Base-by-base conservation (phyloP, 163 green algal species). In the Chlorella variabilis region DNA sequence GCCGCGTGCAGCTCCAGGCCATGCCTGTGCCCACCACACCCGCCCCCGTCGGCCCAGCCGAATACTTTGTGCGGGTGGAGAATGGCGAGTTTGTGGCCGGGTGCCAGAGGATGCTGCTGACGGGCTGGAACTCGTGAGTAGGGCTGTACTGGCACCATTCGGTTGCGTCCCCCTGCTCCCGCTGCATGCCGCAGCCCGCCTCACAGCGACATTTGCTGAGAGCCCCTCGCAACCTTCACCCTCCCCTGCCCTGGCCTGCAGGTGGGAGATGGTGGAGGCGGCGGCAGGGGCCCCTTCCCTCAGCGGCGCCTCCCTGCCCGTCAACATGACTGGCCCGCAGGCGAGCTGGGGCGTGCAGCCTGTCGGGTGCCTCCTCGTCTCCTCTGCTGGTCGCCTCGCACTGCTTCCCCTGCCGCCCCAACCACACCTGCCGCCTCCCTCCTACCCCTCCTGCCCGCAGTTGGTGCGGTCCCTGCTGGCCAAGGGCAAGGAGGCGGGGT, bases 231-330 rank as follows among this genome's bases (percentile, higher is more conserved):
- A 33, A 15, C 58, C 6, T 45, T 11, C 21, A 70, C 62, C 48
- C 7, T 27, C 25, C 71, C 33, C 49, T 7, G 7, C 78, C 18
- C n/a, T 38, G 4, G 6, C 29, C 18, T 38, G 59, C 59, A 75
- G 61, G 71, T 93, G 87, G 86, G 86, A 94, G 87, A 45, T 86
- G 34, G 56, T 93, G n/a, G 90, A 94, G 80, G 85, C 85, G 41
- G 87, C 75, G 3, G 84, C 84, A 21, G 90, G 90, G 21, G 89
- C 86, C 15, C 90, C 89, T 20, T 58, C 84, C 3, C 86, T 93
- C 17, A 75, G 73, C 27, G 90, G 85, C 33, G 86, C 89, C 25
- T 84, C 78, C 17, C 76, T 93, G 13, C 89, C 90, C 17, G n/a
- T 56, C 17, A 84, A 80, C 77, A 78, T 67, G 45, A 87, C 74